phyloP scores from a whole-genome alignment of 1,284 basidiomycete genomes.

The Ustilago esculenta region DNA sequence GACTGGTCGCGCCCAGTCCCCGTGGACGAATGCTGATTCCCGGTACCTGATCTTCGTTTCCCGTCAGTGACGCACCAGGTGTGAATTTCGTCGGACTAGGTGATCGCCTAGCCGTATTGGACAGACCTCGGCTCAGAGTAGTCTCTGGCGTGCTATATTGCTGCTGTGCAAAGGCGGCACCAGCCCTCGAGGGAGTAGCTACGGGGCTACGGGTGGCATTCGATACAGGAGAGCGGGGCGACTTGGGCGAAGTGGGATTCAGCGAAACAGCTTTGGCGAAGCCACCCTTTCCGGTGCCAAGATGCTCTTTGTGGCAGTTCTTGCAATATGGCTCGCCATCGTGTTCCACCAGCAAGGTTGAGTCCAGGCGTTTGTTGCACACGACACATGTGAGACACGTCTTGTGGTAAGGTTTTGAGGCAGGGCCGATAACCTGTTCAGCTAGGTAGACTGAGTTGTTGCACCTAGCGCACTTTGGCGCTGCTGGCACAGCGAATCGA shows the following conservation, averaged over 20 bases:
- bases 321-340: conserved; percentile 65
- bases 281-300: conserved; percentile 65
- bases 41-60: conserved; percentile 27
- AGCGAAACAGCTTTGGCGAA: conserved; percentile 64
- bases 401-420: conserved; percentile 62
- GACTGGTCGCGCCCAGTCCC: conserved; percentile 10
- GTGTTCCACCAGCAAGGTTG: conserved; percentile 63
- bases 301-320: conserved; percentile 62
- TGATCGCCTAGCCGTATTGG: conserved; percentile 21
- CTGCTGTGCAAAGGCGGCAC: conserved; percentile 9
- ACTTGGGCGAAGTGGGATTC: conserved; percentile 47
- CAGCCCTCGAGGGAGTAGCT: conserved; percentile 20
- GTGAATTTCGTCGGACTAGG: conserved; percentile 43
- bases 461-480: conserved; percentile 65
- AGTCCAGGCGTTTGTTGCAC: conserved; percentile 64
- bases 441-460: conserved; percentile 62
- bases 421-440: conserved; percentile 65
- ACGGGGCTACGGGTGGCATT: conserved; percentile 18
- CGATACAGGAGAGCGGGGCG: conserved; percentile 33
- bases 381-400: conserved; percentile 63
- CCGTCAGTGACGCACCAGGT: conserved; percentile 19
- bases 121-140: conserved; percentile 13
- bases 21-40: conserved; percentile 38
- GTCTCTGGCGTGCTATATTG: conserved; percentile 33
- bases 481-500: conserved; percentile 49